These are phyloP conservation scores for Ceriops zippeliana DNA, from an alignment of 345 rosid species.

Conservation along the genomic window DNA sequence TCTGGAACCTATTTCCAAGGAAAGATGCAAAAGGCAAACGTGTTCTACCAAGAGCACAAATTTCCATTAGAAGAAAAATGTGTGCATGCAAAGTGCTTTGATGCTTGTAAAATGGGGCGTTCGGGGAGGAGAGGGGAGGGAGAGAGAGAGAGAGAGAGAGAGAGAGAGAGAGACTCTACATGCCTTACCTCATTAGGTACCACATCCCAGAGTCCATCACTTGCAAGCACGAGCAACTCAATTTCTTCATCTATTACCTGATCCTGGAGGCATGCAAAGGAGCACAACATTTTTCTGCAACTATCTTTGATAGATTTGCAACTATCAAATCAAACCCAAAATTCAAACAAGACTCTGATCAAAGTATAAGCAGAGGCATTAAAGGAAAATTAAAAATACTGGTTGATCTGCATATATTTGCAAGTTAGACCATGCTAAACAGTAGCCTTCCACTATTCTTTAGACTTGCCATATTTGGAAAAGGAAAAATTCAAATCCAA, in stretches of 20 bases:
- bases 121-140: neutral
- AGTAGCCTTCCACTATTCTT: neutral
- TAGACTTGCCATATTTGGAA: neutral
- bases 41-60: neutral
- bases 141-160: constrained; percentile 1
- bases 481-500: neutral
- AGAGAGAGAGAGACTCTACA: neutral
- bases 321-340: neutral
- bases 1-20: neutral
- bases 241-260: constrained; percentile 63
- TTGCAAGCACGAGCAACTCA: constrained; percentile 88
- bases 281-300: neutral
- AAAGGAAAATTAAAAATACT: neutral
- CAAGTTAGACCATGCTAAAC: too few species aligned
- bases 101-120: neutral
- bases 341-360: neutral
- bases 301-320: too few species aligned
- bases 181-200: constrained; percentile 76
- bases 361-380: neutral
- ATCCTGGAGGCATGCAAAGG: constrained; percentile 44
- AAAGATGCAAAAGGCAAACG: neutral
- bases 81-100: neutral
- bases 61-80: neutral
- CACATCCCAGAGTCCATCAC: constrained; percentile 98
- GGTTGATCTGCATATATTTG: too few species aligned